Conservation (phyloP, 2,329 filamentous ascomycete genomes). For the Colletotrichum falcatum region DNA sequence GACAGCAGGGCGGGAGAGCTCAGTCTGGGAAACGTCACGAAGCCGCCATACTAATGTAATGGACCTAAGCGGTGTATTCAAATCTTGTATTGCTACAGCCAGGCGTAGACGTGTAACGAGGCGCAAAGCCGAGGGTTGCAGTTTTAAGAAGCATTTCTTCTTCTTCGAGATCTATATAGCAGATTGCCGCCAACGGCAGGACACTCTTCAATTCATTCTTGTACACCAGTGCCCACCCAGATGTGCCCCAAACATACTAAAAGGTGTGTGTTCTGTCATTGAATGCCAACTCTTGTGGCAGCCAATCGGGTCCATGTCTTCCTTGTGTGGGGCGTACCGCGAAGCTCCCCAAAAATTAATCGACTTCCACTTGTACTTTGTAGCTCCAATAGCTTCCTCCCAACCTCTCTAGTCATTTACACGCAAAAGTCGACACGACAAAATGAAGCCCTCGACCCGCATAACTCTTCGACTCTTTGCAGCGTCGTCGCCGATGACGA, state of each 20-base stretch:
- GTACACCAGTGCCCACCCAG: constrained; percentile 19
- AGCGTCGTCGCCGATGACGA: constrained; percentile 46
- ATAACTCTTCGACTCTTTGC: constrained; percentile 49
- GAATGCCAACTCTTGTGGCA: constrained; percentile 25
- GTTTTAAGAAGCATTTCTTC: constrained; percentile 13
- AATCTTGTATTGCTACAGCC: constrained; percentile 36
- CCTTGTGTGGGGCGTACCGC: constrained; percentile 4
- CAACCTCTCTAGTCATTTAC: not conserved
- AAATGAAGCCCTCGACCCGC: constrained; percentile 57
- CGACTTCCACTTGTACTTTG: constrained; percentile 16
- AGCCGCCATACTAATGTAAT: constrained; percentile 62
- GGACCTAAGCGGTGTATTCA: constrained; percentile 7
- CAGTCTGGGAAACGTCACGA: constrained; percentile 58
- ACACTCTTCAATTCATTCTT: not conserved
- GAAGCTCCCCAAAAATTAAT: constrained; percentile 32
- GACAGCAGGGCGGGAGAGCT: constrained; percentile 61
- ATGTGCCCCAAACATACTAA: constrained; percentile 15
- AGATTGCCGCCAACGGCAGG: not conserved
- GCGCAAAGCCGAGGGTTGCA: constrained; percentile 34
- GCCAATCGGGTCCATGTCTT: constrained; percentile 24
- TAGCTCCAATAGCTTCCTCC: not conserved
- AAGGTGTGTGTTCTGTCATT: not conserved
- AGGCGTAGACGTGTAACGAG: constrained; percentile 39
- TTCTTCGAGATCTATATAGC: constrained; percentile 10
- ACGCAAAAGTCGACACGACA: constrained; percentile 12